phyloP scores from a whole-genome alignment of 2,329 filamentous ascomycete species.

The Cadophora malorum region DNA sequence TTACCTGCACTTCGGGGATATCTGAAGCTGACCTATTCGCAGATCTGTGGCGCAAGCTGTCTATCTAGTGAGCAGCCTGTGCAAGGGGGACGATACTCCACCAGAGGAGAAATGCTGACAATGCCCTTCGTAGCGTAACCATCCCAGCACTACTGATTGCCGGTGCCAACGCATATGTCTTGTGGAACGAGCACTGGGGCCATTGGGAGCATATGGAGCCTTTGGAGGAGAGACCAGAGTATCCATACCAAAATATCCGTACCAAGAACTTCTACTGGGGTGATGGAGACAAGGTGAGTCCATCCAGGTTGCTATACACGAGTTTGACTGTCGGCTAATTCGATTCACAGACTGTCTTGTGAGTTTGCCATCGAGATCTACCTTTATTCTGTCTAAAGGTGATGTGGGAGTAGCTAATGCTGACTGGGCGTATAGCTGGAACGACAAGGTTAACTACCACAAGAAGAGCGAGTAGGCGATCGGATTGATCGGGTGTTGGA shows the following conservation, averaged over 20 bases:
- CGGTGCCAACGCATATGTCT: conserved; percentile 81
- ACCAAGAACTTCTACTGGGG: conserved; percentile 96
- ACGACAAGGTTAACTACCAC: conserved; percentile 94
- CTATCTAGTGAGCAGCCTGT: conserved; percentile 77
- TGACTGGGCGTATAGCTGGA: conserved; percentile 73
- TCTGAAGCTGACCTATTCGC: conserved; percentile 46
- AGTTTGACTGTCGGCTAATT: conserved; percentile 28
- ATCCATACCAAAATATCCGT: conserved; percentile 97
- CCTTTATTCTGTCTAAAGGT: not conserved
- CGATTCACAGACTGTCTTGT: conserved; percentile 66
- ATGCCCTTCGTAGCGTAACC: conserved; percentile 64
- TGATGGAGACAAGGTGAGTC: conserved; percentile 87
- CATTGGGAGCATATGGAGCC: conserved; percentile 87
- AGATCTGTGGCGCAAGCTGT: conserved; percentile 97
- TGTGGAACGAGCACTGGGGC: conserved; percentile 97
- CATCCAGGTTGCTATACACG: conserved; percentile 20
- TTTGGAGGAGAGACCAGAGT: conserved; percentile 89
- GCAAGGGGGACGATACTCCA: not conserved
- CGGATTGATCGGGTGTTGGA: not conserved
- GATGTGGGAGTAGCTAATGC: conserved; percentile 20
- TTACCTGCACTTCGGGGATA: conserved; percentile 37
- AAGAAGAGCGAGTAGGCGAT: conserved; percentile 53
- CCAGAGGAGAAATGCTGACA: conserved; percentile 32
- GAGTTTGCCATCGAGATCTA: conserved; percentile 48
- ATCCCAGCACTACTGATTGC: conserved; percentile 76